These are phyloP conservation scores for Drosera capensis DNA, from an alignment of 148 eudicot species.

Conservation along the genomic window DNA sequence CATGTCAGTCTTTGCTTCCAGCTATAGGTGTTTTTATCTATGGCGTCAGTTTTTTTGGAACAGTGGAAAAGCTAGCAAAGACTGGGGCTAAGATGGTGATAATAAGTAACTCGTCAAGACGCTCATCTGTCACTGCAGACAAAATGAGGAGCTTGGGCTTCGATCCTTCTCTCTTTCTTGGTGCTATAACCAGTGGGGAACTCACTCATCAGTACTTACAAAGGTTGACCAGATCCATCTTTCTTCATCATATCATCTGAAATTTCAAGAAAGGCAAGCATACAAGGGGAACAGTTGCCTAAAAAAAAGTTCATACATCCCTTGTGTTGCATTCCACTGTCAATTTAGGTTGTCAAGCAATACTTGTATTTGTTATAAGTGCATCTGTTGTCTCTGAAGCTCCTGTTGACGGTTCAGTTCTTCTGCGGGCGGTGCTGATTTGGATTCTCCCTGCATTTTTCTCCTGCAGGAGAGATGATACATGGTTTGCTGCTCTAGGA, in stretches of 20 bases:
- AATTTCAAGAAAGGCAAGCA: too few relatives aligned
- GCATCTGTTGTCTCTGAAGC: too few relatives aligned
- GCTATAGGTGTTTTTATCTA: not conserved
- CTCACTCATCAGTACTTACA: conserved; percentile 67
- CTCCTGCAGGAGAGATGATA: conserved; percentile 60
- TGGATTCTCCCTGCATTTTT: conserved; percentile 4
- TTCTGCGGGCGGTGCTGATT: not conserved
- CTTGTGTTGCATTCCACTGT: too few relatives aligned
- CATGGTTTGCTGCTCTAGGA: conserved; percentile 89
- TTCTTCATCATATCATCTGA: not conserved
- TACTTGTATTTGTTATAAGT: too few relatives aligned
- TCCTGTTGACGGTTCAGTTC: too few relatives aligned
- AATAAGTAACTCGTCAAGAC: conserved; percentile 89
- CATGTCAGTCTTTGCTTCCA: not conserved
- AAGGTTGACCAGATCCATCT: conserved; percentile 26
- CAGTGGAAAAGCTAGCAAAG: conserved; percentile 75
- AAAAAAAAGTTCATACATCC: too few relatives aligned
- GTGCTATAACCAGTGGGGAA: conserved; percentile 88
- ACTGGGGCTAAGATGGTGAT: conserved; percentile 82
- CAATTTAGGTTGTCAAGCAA: too few relatives aligned
- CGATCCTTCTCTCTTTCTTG: conserved; percentile 74
- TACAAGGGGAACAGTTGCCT: too few relatives aligned
- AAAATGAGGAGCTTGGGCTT: conserved; percentile 75
- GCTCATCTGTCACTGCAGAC: conserved; percentile 68
- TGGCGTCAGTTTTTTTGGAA: conserved; percentile 2